Conservation (phyloP, 83 land plant genomes). For the Picea engelmannii region DNA sequence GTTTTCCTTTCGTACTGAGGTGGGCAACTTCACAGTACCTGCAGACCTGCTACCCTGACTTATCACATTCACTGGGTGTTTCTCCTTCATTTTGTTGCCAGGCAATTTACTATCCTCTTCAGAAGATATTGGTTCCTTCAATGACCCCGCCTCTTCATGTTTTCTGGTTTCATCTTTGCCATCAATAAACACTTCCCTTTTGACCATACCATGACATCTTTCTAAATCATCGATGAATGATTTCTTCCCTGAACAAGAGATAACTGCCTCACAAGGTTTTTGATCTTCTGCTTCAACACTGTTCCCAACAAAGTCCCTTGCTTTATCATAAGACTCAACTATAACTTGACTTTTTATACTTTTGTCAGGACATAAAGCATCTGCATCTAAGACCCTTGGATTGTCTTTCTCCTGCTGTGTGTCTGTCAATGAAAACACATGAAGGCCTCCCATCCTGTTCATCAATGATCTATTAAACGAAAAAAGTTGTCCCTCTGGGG, state of each 20-base stretch:
- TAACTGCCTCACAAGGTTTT: not conserved
- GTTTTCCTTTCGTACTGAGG: not conserved
- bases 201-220: not conserved
- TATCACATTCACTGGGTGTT: not conserved
- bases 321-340: not conserved
- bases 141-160: not conserved
- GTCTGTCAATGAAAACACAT: conserved; percentile 33
- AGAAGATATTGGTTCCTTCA: not conserved
- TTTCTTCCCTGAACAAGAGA: not conserved
- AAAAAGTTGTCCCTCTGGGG: not conserved
- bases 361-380: not conserved
- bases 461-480: conserved; percentile 24
- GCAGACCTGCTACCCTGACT: not conserved
- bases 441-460: conserved; percentile 30
- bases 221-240: not conserved
- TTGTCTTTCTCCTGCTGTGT: not conserved
- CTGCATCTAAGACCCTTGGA: not conserved
- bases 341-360: not conserved
- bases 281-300: not conserved
- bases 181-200: not conserved
- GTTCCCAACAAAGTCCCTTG: not conserved
- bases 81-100: not conserved
- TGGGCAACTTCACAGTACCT: not conserved
- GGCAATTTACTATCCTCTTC: not conserved
- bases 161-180: not conserved